A percentile compares a stretch with the other conserved stretches of the same genome.
Conservation (phyloP, 2,329 filamentous ascomycete genomes). For the Septoria petroselini region DNA sequence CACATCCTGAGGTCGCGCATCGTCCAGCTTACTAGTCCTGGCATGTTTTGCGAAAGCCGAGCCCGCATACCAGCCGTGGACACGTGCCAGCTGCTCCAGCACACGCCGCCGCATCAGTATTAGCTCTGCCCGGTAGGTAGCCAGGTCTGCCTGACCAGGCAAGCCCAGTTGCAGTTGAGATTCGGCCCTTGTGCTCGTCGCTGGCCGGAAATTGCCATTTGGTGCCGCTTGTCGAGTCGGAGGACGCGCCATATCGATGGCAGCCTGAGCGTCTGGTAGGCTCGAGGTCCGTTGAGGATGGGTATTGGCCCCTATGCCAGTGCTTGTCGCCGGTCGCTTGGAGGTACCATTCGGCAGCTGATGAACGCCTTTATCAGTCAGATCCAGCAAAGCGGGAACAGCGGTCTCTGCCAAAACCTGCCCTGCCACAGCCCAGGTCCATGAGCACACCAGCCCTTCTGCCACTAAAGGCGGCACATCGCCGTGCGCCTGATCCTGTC, state of each 20-base stretch:
- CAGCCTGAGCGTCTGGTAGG: slow-evolving; percentile 20
- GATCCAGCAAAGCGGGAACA: slow-evolving; percentile 29
- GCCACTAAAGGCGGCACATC: slow-evolving; percentile 47
- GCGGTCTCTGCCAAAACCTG: slow-evolving; percentile 71
- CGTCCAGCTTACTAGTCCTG: slow-evolving; percentile 34
- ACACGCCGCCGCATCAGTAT: slow-evolving; percentile 76
- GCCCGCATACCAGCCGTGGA: slow-evolving; percentile 70
- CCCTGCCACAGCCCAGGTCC: slow-evolving; percentile 71
- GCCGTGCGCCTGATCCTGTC: slow-evolving; percentile 62
- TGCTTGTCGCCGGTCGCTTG: slow-evolving; percentile 29
- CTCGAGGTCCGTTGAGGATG: slow-evolving; percentile 36
- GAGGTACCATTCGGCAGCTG: slow-evolving; percentile 23
- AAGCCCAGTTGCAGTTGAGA: slow-evolving; percentile 21
- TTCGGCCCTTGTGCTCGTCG: slow-evolving; percentile 21
- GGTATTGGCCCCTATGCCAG: slow-evolving; percentile 33
- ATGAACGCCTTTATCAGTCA: slow-evolving; percentile 15
- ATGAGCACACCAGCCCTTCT: slow-evolving; percentile 73
- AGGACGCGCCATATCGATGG: slow-evolving; percentile 14
- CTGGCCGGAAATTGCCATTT: slow-evolving; percentile 20
- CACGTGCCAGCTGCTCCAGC: slow-evolving; percentile 69
- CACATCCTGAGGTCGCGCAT: slow-evolving; percentile 40
- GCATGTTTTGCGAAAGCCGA: slow-evolving; percentile 53
- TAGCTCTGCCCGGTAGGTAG: slow-evolving; percentile 77
- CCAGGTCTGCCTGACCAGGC: slow-evolving; percentile 69
- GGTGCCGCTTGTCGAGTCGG: slow-evolving; percentile 8